A percentile compares a stretch with the other conserved stretches of the same genome.
Conservation (phyloP, 352 stramenopile genomes). For the Phytophthora syringae region DNA sequence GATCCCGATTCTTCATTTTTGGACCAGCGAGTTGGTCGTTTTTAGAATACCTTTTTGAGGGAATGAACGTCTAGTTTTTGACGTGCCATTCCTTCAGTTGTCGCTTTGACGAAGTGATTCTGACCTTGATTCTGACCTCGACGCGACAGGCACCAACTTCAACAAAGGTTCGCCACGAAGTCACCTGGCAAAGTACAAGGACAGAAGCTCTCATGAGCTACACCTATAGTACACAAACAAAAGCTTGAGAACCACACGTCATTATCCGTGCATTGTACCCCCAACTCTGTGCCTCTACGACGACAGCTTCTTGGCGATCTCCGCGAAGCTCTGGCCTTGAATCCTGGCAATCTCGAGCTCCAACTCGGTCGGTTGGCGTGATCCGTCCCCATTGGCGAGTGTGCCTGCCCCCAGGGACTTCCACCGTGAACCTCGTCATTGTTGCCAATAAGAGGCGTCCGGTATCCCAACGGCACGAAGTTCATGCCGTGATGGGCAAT, state of each 20-base stretch:
- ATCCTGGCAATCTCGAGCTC: conserved; percentile 73
- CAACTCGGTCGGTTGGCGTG: conserved; percentile 72
- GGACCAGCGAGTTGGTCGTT: no score
- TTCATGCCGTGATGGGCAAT: conserved; percentile 88
- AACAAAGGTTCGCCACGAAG: no score
- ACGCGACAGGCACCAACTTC: no score
- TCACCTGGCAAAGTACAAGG: no score
- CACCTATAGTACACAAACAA: no score
- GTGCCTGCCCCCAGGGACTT: conserved; percentile 82
- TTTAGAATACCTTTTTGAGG: no score
- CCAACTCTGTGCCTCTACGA: conserved; percentile 14
- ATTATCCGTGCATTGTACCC: not conserved
- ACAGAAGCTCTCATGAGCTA: no score
- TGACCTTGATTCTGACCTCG: no score
- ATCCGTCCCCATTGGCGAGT: conserved; percentile 76
- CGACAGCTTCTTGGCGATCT: conserved; percentile 76
- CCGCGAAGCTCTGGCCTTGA: conserved; percentile 83
- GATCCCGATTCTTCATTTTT: not conserved
- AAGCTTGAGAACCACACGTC: no score
- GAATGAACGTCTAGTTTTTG: no score
- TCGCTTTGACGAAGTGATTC: no score
- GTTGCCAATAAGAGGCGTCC: conserved; percentile 46
- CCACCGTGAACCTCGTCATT: conserved; percentile 72
- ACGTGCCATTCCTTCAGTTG: no score
- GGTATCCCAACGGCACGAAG: conserved; percentile 83